Evolutionary conservation across 352 stramenopile genomes (phyloP).

Genomic region (Blastocystis sp.): DNA sequence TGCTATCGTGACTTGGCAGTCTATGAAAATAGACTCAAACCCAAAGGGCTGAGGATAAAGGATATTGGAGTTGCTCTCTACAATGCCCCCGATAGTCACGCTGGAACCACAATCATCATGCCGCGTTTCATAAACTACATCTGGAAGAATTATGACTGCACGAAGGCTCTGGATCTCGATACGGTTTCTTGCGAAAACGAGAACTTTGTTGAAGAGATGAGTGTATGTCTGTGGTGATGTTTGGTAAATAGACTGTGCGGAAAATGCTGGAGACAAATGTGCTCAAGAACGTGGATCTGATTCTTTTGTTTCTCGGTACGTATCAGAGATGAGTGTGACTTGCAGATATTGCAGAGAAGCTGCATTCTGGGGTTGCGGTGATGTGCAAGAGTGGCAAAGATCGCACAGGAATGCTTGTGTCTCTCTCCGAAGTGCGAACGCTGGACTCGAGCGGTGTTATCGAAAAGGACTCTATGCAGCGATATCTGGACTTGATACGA

Average conservation of each 20-base stretch:
- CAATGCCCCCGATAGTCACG: slow-evolving; percentile 10
- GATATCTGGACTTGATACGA: slow-evolving; percentile 36
- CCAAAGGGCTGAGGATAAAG: neutral
- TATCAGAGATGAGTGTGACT: neutral
- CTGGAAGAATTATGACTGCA: slow-evolving; percentile 23
- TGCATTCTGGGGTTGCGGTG: slow-evolving; percentile 18
- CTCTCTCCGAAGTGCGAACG: neutral
- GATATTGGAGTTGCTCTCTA: neutral
- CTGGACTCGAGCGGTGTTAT: neutral
- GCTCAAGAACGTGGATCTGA: slow-evolving; percentile 47
- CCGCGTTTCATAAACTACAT: slow-evolving; percentile 33
- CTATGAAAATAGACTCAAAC: neutral
- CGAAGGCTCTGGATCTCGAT: neutral
- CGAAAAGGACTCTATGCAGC: neutral
- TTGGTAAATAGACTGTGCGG: slow-evolving; percentile 4
- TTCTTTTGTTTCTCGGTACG: slow-evolving; percentile 6
- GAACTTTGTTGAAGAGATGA: slow-evolving; percentile 18
- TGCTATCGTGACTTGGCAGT: slow-evolving; percentile 30
- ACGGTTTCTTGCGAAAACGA: neutral
- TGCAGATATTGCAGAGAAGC: neutral
- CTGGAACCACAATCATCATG: slow-evolving; percentile 31
- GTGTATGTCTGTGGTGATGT: neutral
- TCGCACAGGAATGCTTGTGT: slow-evolving; percentile 53
- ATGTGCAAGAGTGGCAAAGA: slow-evolving; percentile 61
- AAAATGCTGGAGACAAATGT: neutral